Conservation (phyloP, 2,329 filamentous ascomycete genomes). For the Lachnellula cervina region DNA sequence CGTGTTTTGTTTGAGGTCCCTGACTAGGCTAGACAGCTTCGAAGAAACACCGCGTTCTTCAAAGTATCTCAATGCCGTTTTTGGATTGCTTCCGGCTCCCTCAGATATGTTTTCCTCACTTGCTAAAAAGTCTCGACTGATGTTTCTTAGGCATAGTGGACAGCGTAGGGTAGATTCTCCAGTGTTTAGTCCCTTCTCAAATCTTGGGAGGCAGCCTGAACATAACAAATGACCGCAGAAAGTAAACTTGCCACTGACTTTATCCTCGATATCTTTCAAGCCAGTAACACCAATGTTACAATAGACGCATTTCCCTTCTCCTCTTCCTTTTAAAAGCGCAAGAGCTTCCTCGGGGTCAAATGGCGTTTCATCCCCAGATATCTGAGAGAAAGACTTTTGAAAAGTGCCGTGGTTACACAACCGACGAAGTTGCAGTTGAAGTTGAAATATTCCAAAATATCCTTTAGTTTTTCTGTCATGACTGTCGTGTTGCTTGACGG, state of each 20-base stretch:
- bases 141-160: not conserved
- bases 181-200: not conserved
- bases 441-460: slow-evolving; percentile 13
- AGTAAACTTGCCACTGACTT: slow-evolving; percentile 7
- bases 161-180: not conserved
- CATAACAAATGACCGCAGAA: slow-evolving; percentile 16
- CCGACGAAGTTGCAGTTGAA: slow-evolving; percentile 12
- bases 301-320: slow-evolving; percentile 1
- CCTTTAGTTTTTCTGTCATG: slow-evolving; percentile 3
- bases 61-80: not conserved
- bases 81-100: not conserved
- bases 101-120: not conserved
- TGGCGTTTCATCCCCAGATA: not conserved
- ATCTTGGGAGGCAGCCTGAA: slow-evolving; percentile 5
- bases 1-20: slow-evolving; percentile 7
- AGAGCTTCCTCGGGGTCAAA: slow-evolving; percentile 8
- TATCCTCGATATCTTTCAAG: slow-evolving; percentile 1
- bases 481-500: slow-evolving; percentile 5
- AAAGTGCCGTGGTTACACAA: slow-evolving; percentile 18
- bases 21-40: slow-evolving; percentile 7
- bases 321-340: slow-evolving; percentile 1
- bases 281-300: slow-evolving; percentile 4
- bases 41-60: slow-evolving; percentile 9
- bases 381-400: slow-evolving; percentile 2
- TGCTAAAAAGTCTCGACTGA: not conserved